Base-by-base conservation (phyloP, 192 early-diverging fungal species). In the Backusella liffmaniae region DNA sequence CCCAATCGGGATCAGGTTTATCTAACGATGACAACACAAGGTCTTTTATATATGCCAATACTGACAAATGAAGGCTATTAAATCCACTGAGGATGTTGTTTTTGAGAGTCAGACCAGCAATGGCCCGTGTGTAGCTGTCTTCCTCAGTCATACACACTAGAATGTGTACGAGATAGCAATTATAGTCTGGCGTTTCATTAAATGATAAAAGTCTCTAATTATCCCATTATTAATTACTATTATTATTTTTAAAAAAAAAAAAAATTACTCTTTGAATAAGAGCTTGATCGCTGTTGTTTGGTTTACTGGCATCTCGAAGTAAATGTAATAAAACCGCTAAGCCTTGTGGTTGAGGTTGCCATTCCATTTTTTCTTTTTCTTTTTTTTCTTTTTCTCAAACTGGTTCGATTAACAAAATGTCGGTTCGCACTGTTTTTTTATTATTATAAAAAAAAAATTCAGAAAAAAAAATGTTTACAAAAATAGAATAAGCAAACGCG, bases 151-250 rank as follows among this genome's bases (percentile, higher is more conserved):
- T 84, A 72, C 86, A 79, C 5, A 94, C 89, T 75, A 98, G 86
- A 74, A 99, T 92, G 77, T 93, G 95, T 69, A 92, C 89, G 39
- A 98, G 88, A 87, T 97, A 98, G 80, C 91, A 94, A 82, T 92
- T 90, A 88, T 94, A 98, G 80, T 97, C 94, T 6, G 94, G 91
- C 16, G 95, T 90, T 74, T 87, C 77, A 79, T 91, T 91, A 80
- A 94, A 92, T 68, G 90, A 90, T 73, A 90, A 87, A 51, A 95
- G 86, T 80, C 89, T 88, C 93, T 95, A 46, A 29, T 62, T 5
- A 29, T 4, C 49, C 72, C 80, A 37, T 71, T 30, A 37, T 6
- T 67, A 36, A 49, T 66, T 66, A 75, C 32, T 32, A 29, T 23
- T 42, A 26, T 66, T n/a, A n/a, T 66, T 8, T 53, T 41, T 6